Evolutionary conservation across 2,329 filamentous ascomycete species (phyloP).

Genomic region (Alternaria gaisen): DNA sequence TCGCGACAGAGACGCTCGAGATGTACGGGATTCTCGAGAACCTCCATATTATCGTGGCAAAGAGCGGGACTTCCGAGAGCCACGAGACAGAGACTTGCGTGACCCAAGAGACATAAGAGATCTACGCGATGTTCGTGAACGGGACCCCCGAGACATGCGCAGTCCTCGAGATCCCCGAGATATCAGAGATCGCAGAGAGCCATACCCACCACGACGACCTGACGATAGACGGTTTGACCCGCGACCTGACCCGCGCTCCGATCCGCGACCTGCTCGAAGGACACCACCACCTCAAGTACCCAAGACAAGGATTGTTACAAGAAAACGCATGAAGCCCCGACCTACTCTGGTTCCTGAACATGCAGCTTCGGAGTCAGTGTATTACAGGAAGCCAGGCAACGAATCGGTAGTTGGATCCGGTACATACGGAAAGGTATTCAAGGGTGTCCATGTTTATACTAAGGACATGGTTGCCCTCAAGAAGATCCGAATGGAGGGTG

Average conservation of each 20-base stretch:
- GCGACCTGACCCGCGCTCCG: constrained; percentile 37
- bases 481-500: constrained; percentile 92
- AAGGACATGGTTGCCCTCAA: constrained; percentile 85
- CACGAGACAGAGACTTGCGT: constrained; percentile 37
- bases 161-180: constrained; percentile 35
- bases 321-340: constrained; percentile 74
- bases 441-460: constrained; percentile 91
- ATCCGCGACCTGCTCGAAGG: constrained; percentile 42
- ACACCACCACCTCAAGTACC: constrained; percentile 52
- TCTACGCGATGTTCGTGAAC: constrained; percentile 30
- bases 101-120: constrained; percentile 27
- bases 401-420: constrained; percentile 95
- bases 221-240: constrained; percentile 36
- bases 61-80: constrained; percentile 27
- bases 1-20: constrained; percentile 36
- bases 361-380: constrained; percentile 84
- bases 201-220: constrained; percentile 38
- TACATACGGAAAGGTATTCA: constrained; percentile 96
- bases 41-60: constrained; percentile 25
- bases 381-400: constrained; percentile 95
- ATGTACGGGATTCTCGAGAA: constrained; percentile 28
- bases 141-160: constrained; percentile 26
- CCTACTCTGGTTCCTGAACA: constrained; percentile 77
- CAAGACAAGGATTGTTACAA: constrained; percentile 67
- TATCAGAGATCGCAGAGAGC: constrained; percentile 40